Percentiles rank a stretch among this genome's conserved stretches.
phyloP scores from a whole-genome alignment of 2,329 filamentous ascomycete species.

The Pyricularia grisea region DNA sequence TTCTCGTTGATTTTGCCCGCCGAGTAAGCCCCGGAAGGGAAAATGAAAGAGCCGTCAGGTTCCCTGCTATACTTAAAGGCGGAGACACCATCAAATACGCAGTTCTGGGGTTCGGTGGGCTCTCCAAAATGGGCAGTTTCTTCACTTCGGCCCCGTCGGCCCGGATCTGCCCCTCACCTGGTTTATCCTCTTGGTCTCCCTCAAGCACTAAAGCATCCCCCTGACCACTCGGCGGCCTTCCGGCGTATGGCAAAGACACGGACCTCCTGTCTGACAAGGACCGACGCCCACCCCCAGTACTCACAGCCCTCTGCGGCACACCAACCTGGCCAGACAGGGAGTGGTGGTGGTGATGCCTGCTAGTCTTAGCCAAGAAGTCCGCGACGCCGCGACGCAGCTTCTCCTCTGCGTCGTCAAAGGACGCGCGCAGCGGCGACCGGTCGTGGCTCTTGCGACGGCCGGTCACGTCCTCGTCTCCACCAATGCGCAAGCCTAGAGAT shows the following conservation, averaged over 20 bases:
- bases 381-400: constrained; percentile 34
- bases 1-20: background rate
- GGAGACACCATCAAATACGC: constrained; percentile 63
- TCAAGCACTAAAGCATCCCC: constrained; percentile 4
- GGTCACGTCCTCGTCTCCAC: constrained; percentile 35
- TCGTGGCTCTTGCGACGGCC: constrained; percentile 27
- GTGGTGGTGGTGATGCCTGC: constrained; percentile 13
- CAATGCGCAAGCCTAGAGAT: constrained; percentile 35
- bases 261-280: background rate
- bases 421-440: constrained; percentile 10
- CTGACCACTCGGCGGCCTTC: background rate
- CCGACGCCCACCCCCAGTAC: background rate
- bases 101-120: constrained; percentile 26
- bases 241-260: background rate
- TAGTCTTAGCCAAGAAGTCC: constrained; percentile 34
- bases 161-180: constrained; percentile 12
- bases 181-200: constrained; percentile 14
- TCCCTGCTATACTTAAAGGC: constrained; percentile 48
- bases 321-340: background rate
- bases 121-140: constrained; percentile 18
- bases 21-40: constrained; percentile 15
- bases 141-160: background rate
- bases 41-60: constrained; percentile 53
- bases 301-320: background rate
- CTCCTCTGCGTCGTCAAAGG: constrained; percentile 32